Evolutionary conservation across 169 alveolate species (phyloP).

Genomic region (Plasmodium vinckei): DNA sequence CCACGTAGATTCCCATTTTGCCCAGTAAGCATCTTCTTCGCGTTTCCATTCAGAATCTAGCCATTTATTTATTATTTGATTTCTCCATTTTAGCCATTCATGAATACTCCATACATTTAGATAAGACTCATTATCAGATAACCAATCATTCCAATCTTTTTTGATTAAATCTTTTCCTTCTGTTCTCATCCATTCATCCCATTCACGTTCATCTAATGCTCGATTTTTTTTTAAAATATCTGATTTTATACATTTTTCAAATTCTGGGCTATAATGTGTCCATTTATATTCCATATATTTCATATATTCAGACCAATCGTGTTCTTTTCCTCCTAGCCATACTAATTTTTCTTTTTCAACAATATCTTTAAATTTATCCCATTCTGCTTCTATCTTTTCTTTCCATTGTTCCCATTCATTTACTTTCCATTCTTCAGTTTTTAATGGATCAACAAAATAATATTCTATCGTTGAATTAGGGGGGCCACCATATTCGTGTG

Average conservation of each 20-base stretch:
- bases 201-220: slow-evolving; percentile 26
- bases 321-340: slow-evolving; percentile 19
- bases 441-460: background rate
- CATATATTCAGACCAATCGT: slow-evolving; percentile 18
- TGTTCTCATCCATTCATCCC: slow-evolving; percentile 39
- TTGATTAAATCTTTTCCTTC: slow-evolving; percentile 36
- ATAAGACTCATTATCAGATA: slow-evolving; percentile 11
- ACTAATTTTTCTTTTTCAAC: slow-evolving; percentile 9
- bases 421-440: slow-evolving; percentile 34
- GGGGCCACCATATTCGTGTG: background rate
- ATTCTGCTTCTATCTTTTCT: slow-evolving; percentile 8
- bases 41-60: slow-evolving; percentile 21
- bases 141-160: slow-evolving; percentile 28
- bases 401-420: slow-evolving; percentile 22
- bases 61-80: slow-evolving; percentile 19
- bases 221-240: slow-evolving; percentile 15
- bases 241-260: slow-evolving; percentile 4
- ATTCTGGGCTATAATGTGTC: slow-evolving; percentile 13
- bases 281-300: slow-evolving; percentile 18
- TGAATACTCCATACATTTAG: slow-evolving; percentile 37
- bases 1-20: slow-evolving; percentile 63
- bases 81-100: slow-evolving; percentile 29
- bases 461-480: background rate
- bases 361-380: background rate
- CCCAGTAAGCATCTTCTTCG: slow-evolving; percentile 25